Conservation (phyloP, 495 filamentous ascomycete species). For the Parachaetomium inaequale region DNA sequence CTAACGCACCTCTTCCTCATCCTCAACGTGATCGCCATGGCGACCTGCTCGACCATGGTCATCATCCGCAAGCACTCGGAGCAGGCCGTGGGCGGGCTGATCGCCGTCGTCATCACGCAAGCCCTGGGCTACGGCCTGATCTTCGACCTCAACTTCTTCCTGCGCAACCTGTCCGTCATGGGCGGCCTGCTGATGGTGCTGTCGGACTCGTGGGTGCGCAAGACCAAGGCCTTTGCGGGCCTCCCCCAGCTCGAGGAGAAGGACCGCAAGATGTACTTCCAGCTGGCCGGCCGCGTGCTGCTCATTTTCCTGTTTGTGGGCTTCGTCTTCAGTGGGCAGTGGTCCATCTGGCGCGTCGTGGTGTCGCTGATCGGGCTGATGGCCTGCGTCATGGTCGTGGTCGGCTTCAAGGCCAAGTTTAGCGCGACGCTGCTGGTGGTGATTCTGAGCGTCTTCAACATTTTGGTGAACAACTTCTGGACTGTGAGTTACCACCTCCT, state of each 20-base stretch:
- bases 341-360: constrained; percentile 78
- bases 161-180: constrained; percentile 95
- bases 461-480: constrained; percentile 99
- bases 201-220: constrained; percentile 95
- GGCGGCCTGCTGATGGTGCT: constrained; percentile 96
- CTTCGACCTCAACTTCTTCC: constrained; percentile 99
- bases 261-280: constrained; percentile 99
- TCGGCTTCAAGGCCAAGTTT: constrained; percentile 99
- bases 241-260: constrained; percentile 94
- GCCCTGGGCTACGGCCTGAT: constrained; percentile 96
- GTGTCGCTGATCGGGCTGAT: constrained; percentile 81
- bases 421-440: constrained; percentile 92
- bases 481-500: constrained; percentile 62
- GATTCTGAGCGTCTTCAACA: constrained; percentile 91
- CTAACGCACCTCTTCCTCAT: constrained; percentile 93
- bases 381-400: constrained; percentile 97
- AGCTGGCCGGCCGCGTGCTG: constrained; percentile 92
- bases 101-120: constrained; percentile 90
- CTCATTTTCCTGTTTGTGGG: constrained; percentile 96
- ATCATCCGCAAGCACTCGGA: constrained; percentile 89
- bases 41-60: constrained; percentile 73
- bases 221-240: constrained; percentile 93
- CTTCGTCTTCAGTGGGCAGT: constrained; percentile 92
- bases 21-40: constrained; percentile 86
- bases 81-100: constrained; percentile 83